Evolutionary conservation across 176 grass and related monocot genomes (phyloP), one percentile per base, ranked within the genome.

Genomic region (Eremochloa ophiuroides): DNA sequence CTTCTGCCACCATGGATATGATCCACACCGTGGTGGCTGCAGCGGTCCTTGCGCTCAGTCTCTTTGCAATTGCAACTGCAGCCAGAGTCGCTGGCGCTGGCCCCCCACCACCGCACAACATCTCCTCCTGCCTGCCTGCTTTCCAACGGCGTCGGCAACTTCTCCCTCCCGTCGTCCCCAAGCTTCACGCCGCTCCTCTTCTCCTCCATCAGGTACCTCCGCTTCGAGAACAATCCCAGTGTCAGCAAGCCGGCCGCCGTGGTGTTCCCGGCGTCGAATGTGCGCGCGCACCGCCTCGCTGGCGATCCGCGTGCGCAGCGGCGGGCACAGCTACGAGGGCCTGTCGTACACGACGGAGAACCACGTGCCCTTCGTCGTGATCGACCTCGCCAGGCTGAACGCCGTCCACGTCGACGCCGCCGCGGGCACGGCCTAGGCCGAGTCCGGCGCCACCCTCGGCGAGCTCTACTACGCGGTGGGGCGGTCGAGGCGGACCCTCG

Each of bases 321-420:
- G 91, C 28, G 91, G 89, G 1, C 91, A 97, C 73, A 93, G 89
- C 84, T 93, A 91, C 29, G 94, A 94, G 75, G 94, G 94, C 3
- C 69, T 89, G 22, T 91, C 91, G 2, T 97, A 97, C 91, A 91
- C 84, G 1, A 77, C 84, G 1, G 78, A 79, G 47, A 62, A 69
- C 25, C 25, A 26, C 11, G 74, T 71, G 1, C 94, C 87, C 2
- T 97, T 97, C 38, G 76, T n/a, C n/a, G n/a, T n/a, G n/a, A n/a
- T n/a, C n/a, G n/a, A n/a, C n/a, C n/a, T n/a, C n/a, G n/a, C n/a
- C n/a, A n/a, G n/a, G n/a, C n/a, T n/a, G n/a, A n/a, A n/a, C n/a
- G n/a, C n/a, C n/a, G n/a, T n/a, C n/a, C n/a, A n/a, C n/a, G n/a
- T n/a, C n/a, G n/a, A n/a, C n/a, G n/a, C n/a, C n/a, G n/a, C n/a